Percentiles rank a stretch among this genome's conserved stretches.
Evolutionary conservation across 2,329 filamentous ascomycete genomes (phyloP).

Genomic region (Alternaria viburni): DNA sequence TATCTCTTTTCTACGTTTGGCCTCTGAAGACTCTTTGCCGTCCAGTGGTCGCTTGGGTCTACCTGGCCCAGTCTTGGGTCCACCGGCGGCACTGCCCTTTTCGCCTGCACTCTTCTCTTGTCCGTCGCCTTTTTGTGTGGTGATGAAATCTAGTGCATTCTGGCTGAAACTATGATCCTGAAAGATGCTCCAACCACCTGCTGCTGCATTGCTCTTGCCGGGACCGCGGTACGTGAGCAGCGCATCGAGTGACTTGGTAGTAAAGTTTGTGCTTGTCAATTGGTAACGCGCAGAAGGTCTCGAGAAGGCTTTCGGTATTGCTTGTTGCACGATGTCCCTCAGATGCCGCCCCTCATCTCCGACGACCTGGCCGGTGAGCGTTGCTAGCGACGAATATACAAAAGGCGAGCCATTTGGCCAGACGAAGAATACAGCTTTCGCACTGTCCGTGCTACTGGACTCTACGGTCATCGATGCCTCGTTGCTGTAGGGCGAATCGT

Average conservation of each 20-base stretch:
- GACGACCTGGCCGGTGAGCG: conserved; percentile 43
- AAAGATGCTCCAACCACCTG: conserved; percentile 82
- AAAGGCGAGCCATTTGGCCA: conserved; percentile 82
- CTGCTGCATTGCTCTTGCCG: conserved; percentile 72
- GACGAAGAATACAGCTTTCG: conserved; percentile 77
- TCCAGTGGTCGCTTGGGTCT: conserved; percentile 38
- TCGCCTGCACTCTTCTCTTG: conserved; percentile 19
- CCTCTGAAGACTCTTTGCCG: conserved; percentile 33
- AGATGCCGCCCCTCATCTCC: conserved; percentile 60
- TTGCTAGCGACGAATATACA: conserved; percentile 68
- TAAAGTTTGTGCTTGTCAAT: conserved; percentile 70
- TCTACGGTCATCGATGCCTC: conserved; percentile 49
- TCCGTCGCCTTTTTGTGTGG: conserved; percentile 30
- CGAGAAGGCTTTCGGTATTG: conserved; percentile 82
- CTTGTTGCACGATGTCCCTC: conserved; percentile 74
- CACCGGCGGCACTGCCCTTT: conserved; percentile 20
- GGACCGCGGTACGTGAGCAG: conserved; percentile 73
- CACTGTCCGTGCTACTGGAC: conserved; percentile 59
- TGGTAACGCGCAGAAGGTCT: conserved; percentile 74
- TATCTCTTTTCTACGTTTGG: conserved; percentile 66
- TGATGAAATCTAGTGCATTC: conserved; percentile 57
- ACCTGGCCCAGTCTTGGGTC: conserved; percentile 30
- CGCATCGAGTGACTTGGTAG: conserved; percentile 73
- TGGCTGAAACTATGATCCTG: conserved; percentile 65
- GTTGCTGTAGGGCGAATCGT: conserved; percentile 79